Evolutionary conservation across 345 rosid species (phyloP).

Genomic region (Syzygium grande): DNA sequence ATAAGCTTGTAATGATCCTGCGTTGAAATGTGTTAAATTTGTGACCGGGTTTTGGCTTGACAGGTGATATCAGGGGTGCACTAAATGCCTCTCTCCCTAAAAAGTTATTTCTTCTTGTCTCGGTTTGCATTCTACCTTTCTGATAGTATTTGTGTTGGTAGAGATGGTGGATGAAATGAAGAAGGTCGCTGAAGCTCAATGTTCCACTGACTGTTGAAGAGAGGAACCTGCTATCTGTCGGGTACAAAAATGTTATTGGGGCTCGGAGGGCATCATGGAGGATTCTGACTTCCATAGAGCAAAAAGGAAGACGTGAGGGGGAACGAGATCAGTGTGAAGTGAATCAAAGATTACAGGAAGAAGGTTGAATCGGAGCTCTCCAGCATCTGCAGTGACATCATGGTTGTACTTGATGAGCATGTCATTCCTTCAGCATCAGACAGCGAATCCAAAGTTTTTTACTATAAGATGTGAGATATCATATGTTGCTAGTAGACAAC

Average conservation of each 20-base stretch:
- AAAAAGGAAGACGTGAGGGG: slow-evolving; percentile 27
- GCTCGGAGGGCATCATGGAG: slow-evolving; percentile 34
- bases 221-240: slow-evolving; percentile 28
- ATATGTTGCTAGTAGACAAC: not conserved
- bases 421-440: slow-evolving; percentile 25
- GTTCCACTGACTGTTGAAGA: slow-evolving; percentile 28
- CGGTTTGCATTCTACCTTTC: not conserved
- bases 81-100: not conserved
- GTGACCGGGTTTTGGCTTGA: not conserved
- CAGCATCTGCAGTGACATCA: slow-evolving; percentile 23
- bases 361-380: slow-evolving; percentile 29
- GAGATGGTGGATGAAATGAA: slow-evolving; percentile 37
- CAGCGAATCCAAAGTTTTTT: slow-evolving; percentile 27
- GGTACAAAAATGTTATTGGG: slow-evolving; percentile 28
- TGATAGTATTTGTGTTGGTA: slow-evolving; percentile 2
- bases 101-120: not conserved
- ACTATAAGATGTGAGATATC: slow-evolving; percentile 22
- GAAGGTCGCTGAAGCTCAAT: slow-evolving; percentile 23
- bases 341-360: slow-evolving; percentile 24
- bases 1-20: not conserved
- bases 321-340: slow-evolving; percentile 19
- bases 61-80: not conserved
- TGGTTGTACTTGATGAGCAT: slow-evolving; percentile 26
- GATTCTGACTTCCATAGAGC: slow-evolving; percentile 28
- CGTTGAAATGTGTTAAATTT: not conserved